Conservation (phyloP, 2,329 filamentous ascomycete species). For the Aspergillus quadricinctus region DNA sequence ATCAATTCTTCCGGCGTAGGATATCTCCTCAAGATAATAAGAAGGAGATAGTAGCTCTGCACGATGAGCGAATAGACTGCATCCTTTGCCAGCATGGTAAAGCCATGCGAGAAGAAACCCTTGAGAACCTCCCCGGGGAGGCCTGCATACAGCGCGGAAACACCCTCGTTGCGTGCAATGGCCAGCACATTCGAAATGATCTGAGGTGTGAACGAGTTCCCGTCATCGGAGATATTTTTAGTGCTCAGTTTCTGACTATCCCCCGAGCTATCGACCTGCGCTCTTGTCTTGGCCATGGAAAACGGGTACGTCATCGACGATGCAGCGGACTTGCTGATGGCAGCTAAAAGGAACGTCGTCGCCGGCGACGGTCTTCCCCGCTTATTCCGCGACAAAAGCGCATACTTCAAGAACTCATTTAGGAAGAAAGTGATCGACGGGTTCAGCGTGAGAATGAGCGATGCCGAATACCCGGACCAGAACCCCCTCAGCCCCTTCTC, state of each 20-base stretch:
- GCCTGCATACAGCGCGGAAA: conserved; percentile 68
- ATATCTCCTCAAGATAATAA: conserved; percentile 46
- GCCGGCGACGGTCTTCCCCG: conserved; percentile 50
- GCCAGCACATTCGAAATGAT: conserved; percentile 61
- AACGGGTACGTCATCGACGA: conserved; percentile 79
- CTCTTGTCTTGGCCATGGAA: conserved; percentile 74
- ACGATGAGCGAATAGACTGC: conserved; percentile 68
- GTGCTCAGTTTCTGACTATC: conserved; percentile 19
- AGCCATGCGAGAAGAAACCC: conserved; percentile 78
- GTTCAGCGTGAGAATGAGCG: conserved; percentile 74
- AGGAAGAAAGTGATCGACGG: conserved; percentile 82
- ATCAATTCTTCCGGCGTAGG: conserved; percentile 42
- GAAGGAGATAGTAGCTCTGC: conserved; percentile 63
- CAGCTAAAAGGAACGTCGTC: conserved; percentile 64
- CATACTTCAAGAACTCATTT: conserved; percentile 65
- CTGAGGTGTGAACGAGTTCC: conserved; percentile 37
- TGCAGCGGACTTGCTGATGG: conserved; percentile 72
- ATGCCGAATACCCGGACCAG: conserved; percentile 85
- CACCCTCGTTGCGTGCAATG: conserved; percentile 60
- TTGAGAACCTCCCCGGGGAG: conserved; percentile 72
- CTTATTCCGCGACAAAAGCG: conserved; percentile 52
- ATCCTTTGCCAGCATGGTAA: conserved; percentile 85
- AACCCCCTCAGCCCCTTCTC: conserved; percentile 72
- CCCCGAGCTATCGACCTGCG: conserved; percentile 52
- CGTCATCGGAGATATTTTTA: conserved; percentile 4